Evolutionary conservation across 352 stramenopile genomes (phyloP), one percentile per base, ranked within the genome.

Genomic region (Phytophthora sp.): DNA sequence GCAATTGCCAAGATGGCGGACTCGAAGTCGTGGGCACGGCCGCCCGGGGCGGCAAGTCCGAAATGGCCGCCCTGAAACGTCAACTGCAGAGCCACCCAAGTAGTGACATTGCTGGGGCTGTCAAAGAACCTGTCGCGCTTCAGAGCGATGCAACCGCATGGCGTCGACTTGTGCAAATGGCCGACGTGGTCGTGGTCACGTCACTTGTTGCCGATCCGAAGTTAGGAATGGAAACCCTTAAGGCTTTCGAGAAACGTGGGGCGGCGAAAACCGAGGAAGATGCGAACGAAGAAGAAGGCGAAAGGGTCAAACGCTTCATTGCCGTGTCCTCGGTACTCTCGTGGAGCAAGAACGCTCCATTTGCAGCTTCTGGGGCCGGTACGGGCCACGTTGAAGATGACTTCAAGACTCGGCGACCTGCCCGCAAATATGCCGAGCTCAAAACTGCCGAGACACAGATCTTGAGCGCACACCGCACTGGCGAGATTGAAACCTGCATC

Each of bases 391-490:
- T 70, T 1, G 88, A 95, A 71, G 78, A 89, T 55, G 74, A 79
- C 35, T 96, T 95, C 71, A 93, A 92, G 54, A 81, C 74, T 15
- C 73, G 88, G 48, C 91, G 92, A 35, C 84, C 87, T 6, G 77
- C 83, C 13, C 70, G 75, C 15, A 81, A 79, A 50, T 95, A 84
- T 57, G 66, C 81, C 31, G 81, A 92, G 17, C 77, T 94, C 39
- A 95, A 95, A 66, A 90, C 82, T 10, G 63, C 71, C 20, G 89
- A 96, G 70, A 94, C 89, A 8, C 89, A 95, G 54, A 86, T 95
- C 21, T 56, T 96, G 38, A 91, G 82, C 8, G 82, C 88, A 4
- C 59, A 81, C 20, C 84, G 77, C 8, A 48, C 67, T 2, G 88
- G 91, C 5, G 73, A 78, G 18, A 69, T 96, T 5, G 79, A 89